phyloP scores from a whole-genome alignment of 2,329 filamentous ascomycete genomes.

The Microdochium paspali region DNA sequence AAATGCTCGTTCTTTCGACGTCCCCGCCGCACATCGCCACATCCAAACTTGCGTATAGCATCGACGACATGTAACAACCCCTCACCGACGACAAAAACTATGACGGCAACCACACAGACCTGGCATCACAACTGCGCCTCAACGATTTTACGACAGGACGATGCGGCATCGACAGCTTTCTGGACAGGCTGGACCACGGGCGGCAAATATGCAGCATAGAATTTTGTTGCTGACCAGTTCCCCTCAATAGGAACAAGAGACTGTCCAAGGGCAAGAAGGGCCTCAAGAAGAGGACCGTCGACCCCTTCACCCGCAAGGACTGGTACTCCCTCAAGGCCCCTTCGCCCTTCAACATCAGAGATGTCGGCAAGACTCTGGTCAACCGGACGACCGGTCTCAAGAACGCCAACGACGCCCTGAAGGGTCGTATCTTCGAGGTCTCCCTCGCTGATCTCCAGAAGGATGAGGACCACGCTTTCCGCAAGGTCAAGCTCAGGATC shows the following conservation, averaged over 20 bases:
- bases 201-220: conserved; percentile 1
- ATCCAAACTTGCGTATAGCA: conserved; percentile 6
- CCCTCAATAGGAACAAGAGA: conserved; percentile 82
- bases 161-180: neutral
- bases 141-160: neutral
- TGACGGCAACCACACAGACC: neutral
- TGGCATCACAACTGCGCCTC: neutral
- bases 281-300: conserved; percentile 97
- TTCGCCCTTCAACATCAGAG: conserved; percentile 89
- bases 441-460: conserved; percentile 98
- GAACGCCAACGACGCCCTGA: conserved; percentile 98
- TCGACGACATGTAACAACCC: neutral
- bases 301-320: conserved; percentile 98
- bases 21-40: neutral
- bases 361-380: conserved; percentile 99
- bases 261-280: conserved; percentile 99
- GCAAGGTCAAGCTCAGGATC: conserved; percentile 97
- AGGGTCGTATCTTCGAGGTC: conserved; percentile 98
- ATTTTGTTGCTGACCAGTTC: conserved; percentile 14
- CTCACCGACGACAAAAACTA: neutral
- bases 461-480: conserved; percentile 99
- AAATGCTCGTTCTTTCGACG: neutral
- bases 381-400: conserved; percentile 99
- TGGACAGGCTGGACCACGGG: conserved; percentile 1
- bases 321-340: conserved; percentile 99